A percentile compares a stretch with the other conserved stretches of the same genome.
Evolutionary conservation across 768 basidiomycete species (phyloP).

Genomic region (Termitomyces sp.): DNA sequence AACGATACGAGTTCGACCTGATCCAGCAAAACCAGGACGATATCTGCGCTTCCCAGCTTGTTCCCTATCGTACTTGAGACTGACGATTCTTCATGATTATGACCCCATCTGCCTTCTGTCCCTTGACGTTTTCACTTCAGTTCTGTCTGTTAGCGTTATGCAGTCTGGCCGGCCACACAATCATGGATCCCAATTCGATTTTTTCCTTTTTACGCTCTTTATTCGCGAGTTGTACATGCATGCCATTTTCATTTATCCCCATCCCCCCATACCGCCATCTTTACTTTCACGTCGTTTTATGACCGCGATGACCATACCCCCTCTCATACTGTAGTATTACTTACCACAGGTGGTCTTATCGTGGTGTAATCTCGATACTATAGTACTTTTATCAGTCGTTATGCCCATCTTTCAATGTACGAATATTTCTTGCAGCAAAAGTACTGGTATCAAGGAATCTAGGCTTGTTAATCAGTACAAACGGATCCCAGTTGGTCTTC

Average conservation of each 20-base stretch:
- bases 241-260: not conserved
- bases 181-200: not conserved
- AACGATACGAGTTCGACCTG: constrained; percentile 4
- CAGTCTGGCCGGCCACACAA: not conserved
- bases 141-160: not conserved
- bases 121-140: not conserved
- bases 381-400: not conserved
- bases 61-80: not conserved
- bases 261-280: not conserved
- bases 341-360: not conserved
- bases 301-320: not conserved
- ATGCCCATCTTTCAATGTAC: not conserved
- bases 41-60: not conserved
- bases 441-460: too few species aligned
- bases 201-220: not conserved
- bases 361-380: constrained; percentile 1
- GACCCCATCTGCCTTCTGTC: not conserved
- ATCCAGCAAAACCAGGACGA: not conserved
- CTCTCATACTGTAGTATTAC: not conserved
- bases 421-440: not conserved
- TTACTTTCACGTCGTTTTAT: not conserved
- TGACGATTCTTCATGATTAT: not conserved
- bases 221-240: too few species aligned
- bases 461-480: too few species aligned
- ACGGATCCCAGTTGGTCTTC: not conserved